Evolutionary conservation across 352 stramenopile species (phyloP).

Genomic region (Pythium volutum): DNA sequence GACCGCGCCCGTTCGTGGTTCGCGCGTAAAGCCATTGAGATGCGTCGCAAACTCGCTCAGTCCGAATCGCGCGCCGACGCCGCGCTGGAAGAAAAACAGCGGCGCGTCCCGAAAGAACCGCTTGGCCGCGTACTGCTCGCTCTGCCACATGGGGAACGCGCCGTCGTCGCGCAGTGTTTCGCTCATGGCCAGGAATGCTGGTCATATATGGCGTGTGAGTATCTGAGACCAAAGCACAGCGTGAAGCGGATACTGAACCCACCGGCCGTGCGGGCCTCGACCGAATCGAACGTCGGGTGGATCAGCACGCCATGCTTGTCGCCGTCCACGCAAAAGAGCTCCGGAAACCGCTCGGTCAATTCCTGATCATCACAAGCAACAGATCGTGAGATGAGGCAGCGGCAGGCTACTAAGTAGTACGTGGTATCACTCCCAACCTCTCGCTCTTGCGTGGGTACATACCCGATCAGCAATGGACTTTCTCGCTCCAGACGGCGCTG

Average conservation of each 20-base stretch:
- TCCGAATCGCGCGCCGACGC: constrained; percentile 56
- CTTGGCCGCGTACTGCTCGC: constrained; percentile 62
- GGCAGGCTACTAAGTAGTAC: too few relatives aligned
- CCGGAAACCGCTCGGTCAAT: constrained; percentile 7
- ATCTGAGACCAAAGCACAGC: neutral
- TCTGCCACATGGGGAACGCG: constrained; percentile 51
- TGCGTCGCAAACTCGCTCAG: constrained; percentile 67
- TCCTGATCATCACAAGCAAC: neutral
- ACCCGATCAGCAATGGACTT: constrained; percentile 17
- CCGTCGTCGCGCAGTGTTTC: constrained; percentile 40
- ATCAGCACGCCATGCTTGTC: constrained; percentile 11
- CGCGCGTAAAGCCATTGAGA: constrained; percentile 64
- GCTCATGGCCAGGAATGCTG: constrained; percentile 47
- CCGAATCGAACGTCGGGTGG: constrained; percentile 9
- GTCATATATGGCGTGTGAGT: neutral
- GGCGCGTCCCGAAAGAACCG: constrained; percentile 38
- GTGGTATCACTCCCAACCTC: neutral
- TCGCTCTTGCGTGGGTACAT: constrained; percentile 28
- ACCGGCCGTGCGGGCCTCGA: constrained; percentile 19
- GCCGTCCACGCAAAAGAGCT: constrained; percentile 18
- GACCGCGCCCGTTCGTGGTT: constrained; percentile 14
- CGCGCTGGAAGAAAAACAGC: constrained; percentile 66
- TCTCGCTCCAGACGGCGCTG: neutral
- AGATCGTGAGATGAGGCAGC: neutral
- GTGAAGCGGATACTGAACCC: neutral